Evolutionary conservation across 148 eudicot species (phyloP), one percentile per base, ranked within the genome.

Genomic region (Cornus suecica): DNA sequence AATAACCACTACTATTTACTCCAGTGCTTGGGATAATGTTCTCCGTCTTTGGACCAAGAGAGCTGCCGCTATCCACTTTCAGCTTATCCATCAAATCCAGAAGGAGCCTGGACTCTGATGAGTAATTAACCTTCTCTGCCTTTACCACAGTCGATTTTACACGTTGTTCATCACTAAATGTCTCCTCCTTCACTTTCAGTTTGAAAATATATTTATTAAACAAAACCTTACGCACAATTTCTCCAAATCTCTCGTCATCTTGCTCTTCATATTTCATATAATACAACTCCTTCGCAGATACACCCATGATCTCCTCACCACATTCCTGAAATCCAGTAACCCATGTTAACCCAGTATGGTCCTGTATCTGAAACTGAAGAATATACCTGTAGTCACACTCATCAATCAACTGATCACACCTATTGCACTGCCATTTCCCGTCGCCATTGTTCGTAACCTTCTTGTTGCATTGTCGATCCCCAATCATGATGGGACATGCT

Each of bases 181-280:
- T 83, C 89, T 96, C 99, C 74, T 91, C 99, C 89, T 96, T 96
- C 76, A 96, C 97, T 79, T 91, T 96, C 87, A 96, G 73, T 81
- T 88, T 96, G 34, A 96, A 90, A n/a, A 84, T 66, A 62, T 78
- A 91, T 66, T 84, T 91, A 15, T n/a, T 78, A 72, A 87, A 93
- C 28, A 84, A 83, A 16, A 78, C 88, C 30, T 79, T 80, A 23
- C 84, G 86, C 28, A 86, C 66, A 27, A 84, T 77, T 69, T 96
- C 97, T 52, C 73, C 74, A 67, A 91, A 86, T 76, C 76, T 79
- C 29, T 85, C 90, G 0, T 96, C 99, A 22, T 93, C 97, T 72
- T 87, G 94, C 70, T 84, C 89, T 64, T 91, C 91, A 26, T 87
- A 77, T 77, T 96, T 96, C 82, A 93, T 16, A 58, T 23, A 77